Evolutionary conservation across 2,329 filamentous ascomycete genomes (phyloP).

Genomic region (Plectosphaerella plurivora): DNA sequence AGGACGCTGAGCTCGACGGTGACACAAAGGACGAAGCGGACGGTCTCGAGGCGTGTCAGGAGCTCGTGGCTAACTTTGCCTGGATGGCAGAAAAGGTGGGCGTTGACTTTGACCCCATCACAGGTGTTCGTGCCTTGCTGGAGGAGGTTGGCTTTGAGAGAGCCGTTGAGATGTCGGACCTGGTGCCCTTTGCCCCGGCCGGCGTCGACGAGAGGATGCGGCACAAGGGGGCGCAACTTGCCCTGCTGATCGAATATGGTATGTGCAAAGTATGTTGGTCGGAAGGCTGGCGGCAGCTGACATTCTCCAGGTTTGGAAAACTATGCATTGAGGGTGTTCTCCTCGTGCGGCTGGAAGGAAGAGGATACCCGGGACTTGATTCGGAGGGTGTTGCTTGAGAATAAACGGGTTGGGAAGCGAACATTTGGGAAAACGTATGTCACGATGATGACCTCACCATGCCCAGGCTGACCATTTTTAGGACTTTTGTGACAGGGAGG

Average conservation of each 20-base stretch:
- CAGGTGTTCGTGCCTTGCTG: constrained; percentile 27
- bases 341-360: constrained; percentile 24
- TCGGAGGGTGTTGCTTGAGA: constrained; percentile 23
- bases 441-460: too few species aligned
- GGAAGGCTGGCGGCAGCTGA: too few species aligned
- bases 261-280: constrained; percentile 8
- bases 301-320: constrained; percentile 17
- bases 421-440: constrained; percentile 26
- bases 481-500: constrained; percentile 25
- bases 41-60: constrained; percentile 22
- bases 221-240: constrained; percentile 29
- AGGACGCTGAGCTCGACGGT: constrained; percentile 24
- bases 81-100: constrained; percentile 21
- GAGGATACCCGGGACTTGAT: constrained; percentile 22
- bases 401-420: constrained; percentile 20
- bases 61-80: constrained; percentile 26
- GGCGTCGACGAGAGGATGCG: constrained; percentile 31
- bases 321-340: constrained; percentile 26
- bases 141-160: constrained; percentile 32
- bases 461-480: constrained; percentile 1
- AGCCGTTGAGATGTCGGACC: constrained; percentile 33
- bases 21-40: constrained; percentile 14
- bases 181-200: constrained; percentile 34
- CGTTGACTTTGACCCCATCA: constrained; percentile 35
- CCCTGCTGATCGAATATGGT: constrained; percentile 31